phyloP scores from a whole-genome alignment of 768 basidiomycete species.

The Polyporus arcularius region DNA sequence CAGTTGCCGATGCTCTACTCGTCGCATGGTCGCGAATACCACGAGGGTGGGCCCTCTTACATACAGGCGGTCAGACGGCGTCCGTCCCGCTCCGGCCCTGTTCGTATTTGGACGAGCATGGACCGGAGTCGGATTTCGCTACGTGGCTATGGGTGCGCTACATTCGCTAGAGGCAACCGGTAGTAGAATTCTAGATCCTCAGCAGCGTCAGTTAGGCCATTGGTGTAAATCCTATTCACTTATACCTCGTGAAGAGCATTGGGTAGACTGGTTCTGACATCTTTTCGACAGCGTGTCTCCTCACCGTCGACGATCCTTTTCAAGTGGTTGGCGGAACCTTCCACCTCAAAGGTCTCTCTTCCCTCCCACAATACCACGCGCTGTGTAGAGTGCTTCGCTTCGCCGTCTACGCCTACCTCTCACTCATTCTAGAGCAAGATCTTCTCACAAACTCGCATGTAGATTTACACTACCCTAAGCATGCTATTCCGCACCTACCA shows the following conservation, averaged over 20 bases:
- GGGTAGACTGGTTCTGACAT: no score
- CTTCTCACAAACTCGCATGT: conserved; percentile 53
- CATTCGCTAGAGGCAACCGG: no score
- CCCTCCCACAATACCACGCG: conserved; percentile 42
- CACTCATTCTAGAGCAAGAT: conserved; percentile 62
- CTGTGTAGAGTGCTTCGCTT: conserved; percentile 54
- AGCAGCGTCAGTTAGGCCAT: no score
- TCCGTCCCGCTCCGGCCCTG: no score
- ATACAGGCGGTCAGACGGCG: conserved; percentile 4
- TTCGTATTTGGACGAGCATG: no score
- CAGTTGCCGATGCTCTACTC: no score
- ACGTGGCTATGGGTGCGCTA: no score
- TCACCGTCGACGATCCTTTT: conserved; percentile 24
- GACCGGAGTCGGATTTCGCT: no score
- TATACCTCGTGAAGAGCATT: no score
- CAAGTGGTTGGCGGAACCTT: conserved; percentile 66
- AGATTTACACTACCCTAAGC: conserved; percentile 44
- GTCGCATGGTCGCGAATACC: no score
- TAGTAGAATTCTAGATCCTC: no score
- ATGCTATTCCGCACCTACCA: conserved; percentile 20
- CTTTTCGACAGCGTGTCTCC: conserved; percentile 12
- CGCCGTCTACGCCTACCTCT: conserved; percentile 54
- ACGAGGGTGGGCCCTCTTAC: background rate
- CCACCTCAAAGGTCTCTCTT: conserved; percentile 47
- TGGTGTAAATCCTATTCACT: no score